phyloP scores from a whole-genome alignment of 1,284 basidiomycete species.

The Neotropicomus parvogracilis region DNA sequence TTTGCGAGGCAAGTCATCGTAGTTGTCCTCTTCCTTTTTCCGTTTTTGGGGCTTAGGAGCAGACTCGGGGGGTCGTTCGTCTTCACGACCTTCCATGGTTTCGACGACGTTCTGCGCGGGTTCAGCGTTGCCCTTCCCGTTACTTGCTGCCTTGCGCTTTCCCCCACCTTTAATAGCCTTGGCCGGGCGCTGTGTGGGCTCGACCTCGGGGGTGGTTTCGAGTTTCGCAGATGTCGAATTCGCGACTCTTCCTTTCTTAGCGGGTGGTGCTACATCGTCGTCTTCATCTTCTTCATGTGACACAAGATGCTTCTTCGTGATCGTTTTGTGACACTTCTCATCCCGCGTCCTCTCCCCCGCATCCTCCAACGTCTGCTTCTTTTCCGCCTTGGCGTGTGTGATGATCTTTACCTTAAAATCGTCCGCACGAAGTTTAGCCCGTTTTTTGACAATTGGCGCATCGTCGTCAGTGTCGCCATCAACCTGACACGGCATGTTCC shows the following conservation, averaged over 20 bases:
- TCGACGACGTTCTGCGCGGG: background rate
- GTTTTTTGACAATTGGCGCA: constrained; percentile 1
- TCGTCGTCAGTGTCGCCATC: constrained; percentile 6
- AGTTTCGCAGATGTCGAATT: background rate
- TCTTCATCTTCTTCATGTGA: constrained; percentile 4
- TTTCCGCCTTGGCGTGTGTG: background rate
- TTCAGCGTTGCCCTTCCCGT: background rate
- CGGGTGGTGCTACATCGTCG: background rate
- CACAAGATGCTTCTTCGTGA: constrained; percentile 5
- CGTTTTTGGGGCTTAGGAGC: constrained; percentile 17
- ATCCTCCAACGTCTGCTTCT: constrained; percentile 2
- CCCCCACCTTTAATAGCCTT: background rate
- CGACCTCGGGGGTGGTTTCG: background rate
- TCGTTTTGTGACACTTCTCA: background rate
- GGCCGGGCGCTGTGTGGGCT: background rate
- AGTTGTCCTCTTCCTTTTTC: constrained; percentile 19
- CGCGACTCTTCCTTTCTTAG: constrained; percentile 13
- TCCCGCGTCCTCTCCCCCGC: background rate
- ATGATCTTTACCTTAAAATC: background rate
- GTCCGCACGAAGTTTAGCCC: background rate
- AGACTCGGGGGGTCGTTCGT: constrained; percentile 1
- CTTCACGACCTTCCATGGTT: constrained; percentile 2
- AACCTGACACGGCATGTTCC: background rate
- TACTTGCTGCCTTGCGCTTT: background rate
- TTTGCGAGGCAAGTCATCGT: constrained; percentile 26